Evolutionary conservation across 495 filamentous ascomycete genomes (phyloP).

Genomic region (Usnea hakonensis): DNA sequence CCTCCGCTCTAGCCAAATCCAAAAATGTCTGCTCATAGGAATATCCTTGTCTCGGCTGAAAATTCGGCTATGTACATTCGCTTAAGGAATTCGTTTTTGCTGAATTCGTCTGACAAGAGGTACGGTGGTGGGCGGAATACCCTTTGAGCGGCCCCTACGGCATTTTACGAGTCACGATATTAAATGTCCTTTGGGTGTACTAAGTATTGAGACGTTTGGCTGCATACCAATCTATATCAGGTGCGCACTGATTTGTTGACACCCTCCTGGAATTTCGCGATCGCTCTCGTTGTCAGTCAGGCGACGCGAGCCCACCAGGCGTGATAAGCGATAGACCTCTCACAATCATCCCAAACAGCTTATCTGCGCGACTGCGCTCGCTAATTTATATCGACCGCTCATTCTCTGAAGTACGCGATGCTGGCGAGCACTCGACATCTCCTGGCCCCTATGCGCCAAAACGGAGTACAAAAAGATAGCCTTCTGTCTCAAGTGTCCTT

Average conservation of each 20-base stretch:
- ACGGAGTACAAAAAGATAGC: neutral
- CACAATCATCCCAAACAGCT: neutral
- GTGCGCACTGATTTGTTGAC: neutral
- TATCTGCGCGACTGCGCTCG: neutral
- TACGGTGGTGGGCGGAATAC: neutral
- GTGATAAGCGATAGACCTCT: neutral
- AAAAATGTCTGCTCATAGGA: too few species aligned
- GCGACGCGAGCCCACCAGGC: neutral
- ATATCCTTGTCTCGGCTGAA: too few species aligned
- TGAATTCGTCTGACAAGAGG: neutral
- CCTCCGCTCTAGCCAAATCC: neutral
- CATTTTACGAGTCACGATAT: neutral
- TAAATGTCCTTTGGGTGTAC: neutral
- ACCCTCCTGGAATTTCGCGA: neutral
- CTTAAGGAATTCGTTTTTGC: neutral
- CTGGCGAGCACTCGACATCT: neutral
- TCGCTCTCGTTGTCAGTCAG: neutral
- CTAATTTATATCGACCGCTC: neutral
- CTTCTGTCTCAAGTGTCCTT: too few species aligned
- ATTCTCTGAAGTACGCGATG: neutral
- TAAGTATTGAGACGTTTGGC: neutral
- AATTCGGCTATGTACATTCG: neutral
- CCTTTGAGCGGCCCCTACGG: neutral
- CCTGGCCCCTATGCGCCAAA: neutral
- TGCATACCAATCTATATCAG: neutral